Conservation (phyloP, 1,284 basidiomycete species). For the Cronartium quercuum region DNA sequence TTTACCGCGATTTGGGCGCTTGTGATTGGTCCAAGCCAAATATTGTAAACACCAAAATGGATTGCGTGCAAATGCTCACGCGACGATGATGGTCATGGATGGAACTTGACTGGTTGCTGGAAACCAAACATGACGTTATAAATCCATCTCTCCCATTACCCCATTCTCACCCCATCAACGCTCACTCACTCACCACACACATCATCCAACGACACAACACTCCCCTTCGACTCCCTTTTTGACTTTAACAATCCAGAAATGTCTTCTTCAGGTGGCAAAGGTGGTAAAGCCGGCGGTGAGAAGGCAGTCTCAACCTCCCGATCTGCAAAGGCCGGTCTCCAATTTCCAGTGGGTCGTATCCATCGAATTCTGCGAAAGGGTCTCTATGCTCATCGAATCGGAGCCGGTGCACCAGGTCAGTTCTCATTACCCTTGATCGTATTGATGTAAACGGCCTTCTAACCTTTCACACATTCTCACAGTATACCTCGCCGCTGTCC, state of each 20-base stretch:
- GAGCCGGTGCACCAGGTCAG: slow-evolving; percentile 67
- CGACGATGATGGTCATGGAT: no score
- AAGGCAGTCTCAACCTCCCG: slow-evolving; percentile 54
- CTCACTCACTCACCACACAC: background rate
- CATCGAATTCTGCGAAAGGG: slow-evolving; percentile 78
- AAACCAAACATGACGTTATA: background rate
- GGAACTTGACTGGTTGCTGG: no score
- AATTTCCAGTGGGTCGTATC: slow-evolving; percentile 79
- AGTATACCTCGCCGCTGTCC: slow-evolving; percentile 79
- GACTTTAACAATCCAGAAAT: background rate
- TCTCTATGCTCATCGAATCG: slow-evolving; percentile 73
- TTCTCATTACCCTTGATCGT: slow-evolving; percentile 41
- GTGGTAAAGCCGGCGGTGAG: slow-evolving; percentile 38
- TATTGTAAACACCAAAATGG: no score
- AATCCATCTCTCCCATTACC: background rate
- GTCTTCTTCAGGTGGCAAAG: slow-evolving; percentile 32
- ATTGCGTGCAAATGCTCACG: no score
- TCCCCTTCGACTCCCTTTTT: background rate
- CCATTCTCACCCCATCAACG: no score
- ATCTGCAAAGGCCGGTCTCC: slow-evolving; percentile 73
- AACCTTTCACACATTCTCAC: slow-evolving; percentile 45
- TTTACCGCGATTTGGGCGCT: no score
- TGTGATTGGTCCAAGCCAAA: no score
- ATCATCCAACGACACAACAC: background rate
- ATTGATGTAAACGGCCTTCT: background rate